A percentile compares a stretch with the other conserved stretches of the same genome.
Evolutionary conservation across 2,329 filamentous ascomycete species (phyloP).

Genomic region (Verticillium zaregamsianum): DNA sequence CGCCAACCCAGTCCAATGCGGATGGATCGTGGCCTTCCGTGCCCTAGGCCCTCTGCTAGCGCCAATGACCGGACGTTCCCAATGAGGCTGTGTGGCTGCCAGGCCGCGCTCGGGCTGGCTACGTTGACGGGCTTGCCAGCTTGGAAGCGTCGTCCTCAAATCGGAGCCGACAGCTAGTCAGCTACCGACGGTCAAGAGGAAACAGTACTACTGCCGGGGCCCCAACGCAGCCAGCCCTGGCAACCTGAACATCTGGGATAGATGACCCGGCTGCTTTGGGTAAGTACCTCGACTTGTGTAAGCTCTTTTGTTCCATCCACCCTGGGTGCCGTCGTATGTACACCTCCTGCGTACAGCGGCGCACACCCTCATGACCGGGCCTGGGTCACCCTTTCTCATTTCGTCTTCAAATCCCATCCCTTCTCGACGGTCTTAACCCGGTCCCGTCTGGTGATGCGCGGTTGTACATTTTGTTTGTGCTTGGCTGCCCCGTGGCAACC

Average conservation of each 20-base stretch:
- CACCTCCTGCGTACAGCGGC: background rate
- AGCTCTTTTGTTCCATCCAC: background rate
- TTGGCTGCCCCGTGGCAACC: background rate
- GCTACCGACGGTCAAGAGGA: background rate
- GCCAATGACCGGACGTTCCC: background rate
- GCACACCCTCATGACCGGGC: conserved; percentile 1
- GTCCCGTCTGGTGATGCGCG: conserved; percentile 1
- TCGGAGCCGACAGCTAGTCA: background rate
- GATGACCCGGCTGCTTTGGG: background rate
- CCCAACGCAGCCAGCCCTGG: background rate
- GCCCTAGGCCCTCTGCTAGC: background rate
- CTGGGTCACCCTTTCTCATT: background rate
- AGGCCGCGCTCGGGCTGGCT: background rate
- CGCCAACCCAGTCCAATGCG: background rate
- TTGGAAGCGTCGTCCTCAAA: background rate
- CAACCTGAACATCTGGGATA: background rate
- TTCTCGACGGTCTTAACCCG: background rate
- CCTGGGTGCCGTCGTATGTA: conserved; percentile 1
- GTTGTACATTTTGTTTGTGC: background rate
- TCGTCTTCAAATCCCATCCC: background rate
- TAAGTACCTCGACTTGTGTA: background rate
- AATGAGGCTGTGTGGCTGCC: background rate
- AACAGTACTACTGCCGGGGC: background rate
- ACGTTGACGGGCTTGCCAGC: background rate
- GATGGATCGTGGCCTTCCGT: background rate